phyloP scores from a whole-genome alignment of 2,329 filamentous ascomycete genomes.

The Aspergillus sp. region DNA sequence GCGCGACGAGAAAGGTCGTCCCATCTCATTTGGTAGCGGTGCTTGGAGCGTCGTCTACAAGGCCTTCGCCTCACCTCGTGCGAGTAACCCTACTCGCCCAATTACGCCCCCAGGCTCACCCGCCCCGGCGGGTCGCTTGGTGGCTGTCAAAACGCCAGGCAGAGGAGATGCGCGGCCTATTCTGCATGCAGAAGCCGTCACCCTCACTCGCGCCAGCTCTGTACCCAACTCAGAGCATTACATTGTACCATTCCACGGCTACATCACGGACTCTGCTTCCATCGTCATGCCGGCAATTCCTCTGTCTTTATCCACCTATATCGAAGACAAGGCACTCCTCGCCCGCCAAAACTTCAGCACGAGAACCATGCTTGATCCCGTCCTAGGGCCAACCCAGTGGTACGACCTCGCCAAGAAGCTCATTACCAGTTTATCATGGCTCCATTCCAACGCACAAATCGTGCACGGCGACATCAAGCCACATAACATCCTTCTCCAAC shows the following conservation, averaged over 20 bases:
- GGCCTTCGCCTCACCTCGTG: constrained; percentile 29
- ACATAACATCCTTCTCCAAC: constrained; percentile 43
- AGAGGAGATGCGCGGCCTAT: constrained; percentile 42
- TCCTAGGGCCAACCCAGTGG: constrained; percentile 43
- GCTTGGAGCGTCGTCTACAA: constrained; percentile 51
- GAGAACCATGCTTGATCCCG: constrained; percentile 46
- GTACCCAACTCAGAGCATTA: constrained; percentile 33
- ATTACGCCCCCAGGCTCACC: constrained; percentile 40
- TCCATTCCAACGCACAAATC: constrained; percentile 41
- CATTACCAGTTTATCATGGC: constrained; percentile 43
- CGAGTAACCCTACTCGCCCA: constrained; percentile 2
- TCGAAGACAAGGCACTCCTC: constrained; percentile 34
- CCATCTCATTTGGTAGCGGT: constrained; percentile 44
- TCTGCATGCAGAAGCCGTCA: constrained; percentile 43
- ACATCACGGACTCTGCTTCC: constrained; percentile 36
- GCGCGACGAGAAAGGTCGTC: constrained; percentile 26
- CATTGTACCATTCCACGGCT: constrained; percentile 48
- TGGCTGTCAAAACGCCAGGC: constrained; percentile 47
- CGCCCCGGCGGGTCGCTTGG: constrained; percentile 27
- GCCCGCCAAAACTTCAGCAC: constrained; percentile 37
- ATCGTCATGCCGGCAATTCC: constrained; percentile 48
- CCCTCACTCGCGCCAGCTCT: constrained; percentile 40
- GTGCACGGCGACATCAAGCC: constrained; percentile 52
- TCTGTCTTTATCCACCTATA: constrained; percentile 42
- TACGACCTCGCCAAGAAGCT: constrained; percentile 40